phyloP scores from a whole-genome alignment of 2,329 filamentous ascomycete genomes.

The Blumeria hordei region DNA sequence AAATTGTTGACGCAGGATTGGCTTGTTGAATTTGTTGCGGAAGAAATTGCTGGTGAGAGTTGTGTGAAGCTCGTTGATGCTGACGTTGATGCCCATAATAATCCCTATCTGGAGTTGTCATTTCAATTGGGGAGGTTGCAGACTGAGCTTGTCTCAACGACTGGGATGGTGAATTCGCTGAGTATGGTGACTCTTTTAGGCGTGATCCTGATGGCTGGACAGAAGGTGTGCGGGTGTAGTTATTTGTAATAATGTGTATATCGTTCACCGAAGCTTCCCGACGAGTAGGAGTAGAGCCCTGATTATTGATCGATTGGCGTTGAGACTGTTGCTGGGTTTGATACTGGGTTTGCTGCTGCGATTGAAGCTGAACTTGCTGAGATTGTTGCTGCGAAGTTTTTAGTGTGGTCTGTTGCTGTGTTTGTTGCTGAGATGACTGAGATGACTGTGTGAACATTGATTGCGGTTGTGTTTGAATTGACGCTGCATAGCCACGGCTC shows the following conservation, averaged over 20 bases:
- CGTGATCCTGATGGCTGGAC: conserved; percentile 10
- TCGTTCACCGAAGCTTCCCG: conserved; percentile 12
- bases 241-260: conserved; percentile 9
- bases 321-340: conserved; percentile 6
- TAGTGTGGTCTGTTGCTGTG: conserved; percentile 3
- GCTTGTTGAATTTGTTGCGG: conserved; percentile 9
- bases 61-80: conserved; percentile 7
- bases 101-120: conserved; percentile 12
- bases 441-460: conserved; percentile 1
- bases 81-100: conserved; percentile 8
- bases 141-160: conserved; percentile 7
- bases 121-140: conserved; percentile 12
- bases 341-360: conserved; percentile 11
- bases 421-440: conserved; percentile 11
- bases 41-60: conserved; percentile 9
- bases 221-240: conserved; percentile 10
- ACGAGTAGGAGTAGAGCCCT: conserved; percentile 8
- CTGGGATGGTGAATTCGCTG: conserved; percentile 11
- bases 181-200: conserved; percentile 15
- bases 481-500: conserved; percentile 18
- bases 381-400: conserved; percentile 11
- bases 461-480: conserved; percentile 10
- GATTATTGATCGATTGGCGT: conserved; percentile 11
- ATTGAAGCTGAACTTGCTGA: conserved; percentile 11
- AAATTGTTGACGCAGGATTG: background rate